Conservation (phyloP, 129 eudicot species). For the Heracleum sosnowskyi region DNA sequence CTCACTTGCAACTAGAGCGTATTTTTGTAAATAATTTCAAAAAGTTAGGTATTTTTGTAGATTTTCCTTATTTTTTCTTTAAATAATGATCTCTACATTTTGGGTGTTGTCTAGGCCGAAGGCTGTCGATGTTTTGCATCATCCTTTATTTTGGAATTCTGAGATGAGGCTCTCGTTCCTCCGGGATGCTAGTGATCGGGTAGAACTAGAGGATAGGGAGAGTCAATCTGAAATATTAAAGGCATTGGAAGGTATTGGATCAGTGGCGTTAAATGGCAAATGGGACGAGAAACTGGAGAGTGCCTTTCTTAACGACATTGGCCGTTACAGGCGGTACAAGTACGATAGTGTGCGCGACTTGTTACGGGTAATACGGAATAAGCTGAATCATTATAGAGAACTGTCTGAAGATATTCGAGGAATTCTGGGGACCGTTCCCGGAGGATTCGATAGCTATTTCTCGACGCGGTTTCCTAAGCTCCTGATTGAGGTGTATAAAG, state of each 20-base stretch:
- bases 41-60: no score
- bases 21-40: no score
- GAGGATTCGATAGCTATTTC: constrained; percentile 70
- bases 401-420: constrained; percentile 53
- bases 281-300: constrained; percentile 73
- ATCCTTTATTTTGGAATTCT: constrained; percentile 71
- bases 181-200: constrained; percentile 73
- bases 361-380: constrained; percentile 80
- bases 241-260: constrained; percentile 50
- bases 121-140: constrained; percentile 46
- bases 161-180: constrained; percentile 80
- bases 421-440: constrained; percentile 59
- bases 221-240: constrained; percentile 37
- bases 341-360: constrained; percentile 73
- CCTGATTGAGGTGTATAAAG: constrained; percentile 65
- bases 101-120: constrained; percentile 45
- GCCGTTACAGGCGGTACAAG: constrained; percentile 60
- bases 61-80: background rate
- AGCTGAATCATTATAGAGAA: constrained; percentile 73
- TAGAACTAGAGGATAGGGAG: constrained; percentile 74
- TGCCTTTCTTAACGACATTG: constrained; percentile 49
- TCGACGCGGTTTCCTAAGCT: constrained; percentile 66
- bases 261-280: constrained; percentile 55
- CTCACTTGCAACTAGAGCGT: no score
- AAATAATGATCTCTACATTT: background rate